Conservation (phyloP, 176 grass and related monocot genomes). For the Otatea glauca region DNA sequence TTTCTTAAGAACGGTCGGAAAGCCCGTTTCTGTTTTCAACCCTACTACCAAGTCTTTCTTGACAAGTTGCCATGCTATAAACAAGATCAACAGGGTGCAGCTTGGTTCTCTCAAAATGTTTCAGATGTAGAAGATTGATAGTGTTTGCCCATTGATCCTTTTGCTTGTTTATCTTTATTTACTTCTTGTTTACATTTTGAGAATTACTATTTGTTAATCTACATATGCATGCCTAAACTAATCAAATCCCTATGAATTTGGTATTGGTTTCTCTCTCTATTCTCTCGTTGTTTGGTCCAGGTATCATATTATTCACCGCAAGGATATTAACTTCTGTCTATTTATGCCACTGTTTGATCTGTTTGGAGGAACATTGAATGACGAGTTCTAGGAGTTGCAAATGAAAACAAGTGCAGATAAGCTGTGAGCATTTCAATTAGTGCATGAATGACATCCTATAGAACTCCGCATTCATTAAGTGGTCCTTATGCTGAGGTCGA, state of each 20-base stretch:
- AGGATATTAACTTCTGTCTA: conserved; percentile 62
- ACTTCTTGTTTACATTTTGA: background rate
- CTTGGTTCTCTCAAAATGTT: background rate
- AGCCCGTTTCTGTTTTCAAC: too few relatives aligned
- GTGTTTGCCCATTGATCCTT: too few relatives aligned
- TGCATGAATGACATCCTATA: background rate
- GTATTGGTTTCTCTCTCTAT: background rate
- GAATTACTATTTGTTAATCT: background rate
- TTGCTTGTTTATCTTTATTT: too few relatives aligned
- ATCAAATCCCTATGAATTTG: background rate
- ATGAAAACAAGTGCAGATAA: conserved; percentile 48
- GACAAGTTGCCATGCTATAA: background rate
- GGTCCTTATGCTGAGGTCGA: background rate
- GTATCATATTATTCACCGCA: conserved; percentile 66
- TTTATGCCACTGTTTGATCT: conserved; percentile 84
- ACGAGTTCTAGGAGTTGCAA: conserved; percentile 58
- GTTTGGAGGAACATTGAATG: conserved; percentile 55
- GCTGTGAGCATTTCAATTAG: conserved; percentile 14
- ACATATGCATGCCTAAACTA: background rate
- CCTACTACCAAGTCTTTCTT: background rate
- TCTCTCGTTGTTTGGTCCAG: conserved; percentile 25
- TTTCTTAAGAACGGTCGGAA: too few relatives aligned
- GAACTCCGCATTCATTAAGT: background rate
- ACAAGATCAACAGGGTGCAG: background rate
- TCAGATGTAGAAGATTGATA: background rate